Base-by-base conservation (phyloP, 2,329 filamentous ascomycete genomes). In the Pseudovirgaria hyperparasitica region DNA sequence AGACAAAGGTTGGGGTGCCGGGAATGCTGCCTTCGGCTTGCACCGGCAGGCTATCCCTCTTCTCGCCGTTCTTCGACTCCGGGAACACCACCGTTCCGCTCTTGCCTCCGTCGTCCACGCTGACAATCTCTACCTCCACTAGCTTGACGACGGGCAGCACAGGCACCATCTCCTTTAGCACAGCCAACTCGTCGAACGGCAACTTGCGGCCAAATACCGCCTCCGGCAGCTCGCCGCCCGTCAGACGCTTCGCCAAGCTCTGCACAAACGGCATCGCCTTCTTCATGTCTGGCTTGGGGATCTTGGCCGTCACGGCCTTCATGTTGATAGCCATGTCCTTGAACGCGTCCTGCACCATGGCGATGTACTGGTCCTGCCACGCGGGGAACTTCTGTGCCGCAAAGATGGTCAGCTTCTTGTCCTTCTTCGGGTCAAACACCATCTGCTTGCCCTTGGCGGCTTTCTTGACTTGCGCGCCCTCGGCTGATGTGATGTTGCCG, bases 251-350 rank as follows among this genome's bases (percentile, higher is more conserved):
- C 76, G 94, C 94, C 33, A 96, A 63, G 5, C 54, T 60, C 60
- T 96, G 86, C 26, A 94, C 76, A 48, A 94, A 96, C 0, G 90
- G 90, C 87, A 96, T 96, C 3, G 85, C 87, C 61, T 92, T 90
- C 72, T 96, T 98, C 69, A 85, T 84, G 58, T 92, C 82, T 47
- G 84, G 66, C 64, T 92, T 92, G 41, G 73, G 74, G 31, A 94
- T 76, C 47, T 75, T 70, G 39, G 73, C 75, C 44, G 75, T 81
- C 24, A 94, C 63, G 30, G 72, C 73, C 63, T 92, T 92, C 52
- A 92, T 82, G 47, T 92, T 76, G 38, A 80, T 75, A 20, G 19
- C 19, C n/a, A 20, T 20, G 8, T 17, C 10, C 9, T 2, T 22
- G 9, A 11, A 11, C 2, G 19, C 5, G 19, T 16, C 17, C n/a